phyloP scores from a whole-genome alignment of 306 rosid genomes.

The Inga oerstediana region DNA sequence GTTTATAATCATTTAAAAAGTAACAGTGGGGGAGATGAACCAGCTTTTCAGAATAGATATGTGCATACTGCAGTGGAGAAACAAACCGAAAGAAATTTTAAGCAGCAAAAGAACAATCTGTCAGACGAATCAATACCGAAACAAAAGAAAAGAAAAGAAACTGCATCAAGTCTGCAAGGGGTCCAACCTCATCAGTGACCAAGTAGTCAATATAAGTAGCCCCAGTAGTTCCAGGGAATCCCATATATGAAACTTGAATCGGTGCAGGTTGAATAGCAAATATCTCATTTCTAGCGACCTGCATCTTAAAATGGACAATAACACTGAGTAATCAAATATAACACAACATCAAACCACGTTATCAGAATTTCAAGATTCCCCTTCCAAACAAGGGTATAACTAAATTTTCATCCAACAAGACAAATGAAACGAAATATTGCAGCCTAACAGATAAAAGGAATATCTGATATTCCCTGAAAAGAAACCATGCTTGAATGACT shows the following conservation, averaged over 20 bases:
- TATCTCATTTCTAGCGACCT: slow-evolving; percentile 82
- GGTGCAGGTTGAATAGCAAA: slow-evolving; percentile 92
- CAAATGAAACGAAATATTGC: background rate
- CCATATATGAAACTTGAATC: slow-evolving; percentile 98
- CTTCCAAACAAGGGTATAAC: background rate
- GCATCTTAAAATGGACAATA: slow-evolving; percentile 28
- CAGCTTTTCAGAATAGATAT: slow-evolving; percentile 94
- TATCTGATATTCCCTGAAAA: background rate
- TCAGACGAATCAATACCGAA: background rate
- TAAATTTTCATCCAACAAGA: background rate
- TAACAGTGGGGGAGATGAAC: slow-evolving; percentile 98
- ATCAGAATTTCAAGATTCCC: background rate
- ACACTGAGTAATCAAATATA: background rate
- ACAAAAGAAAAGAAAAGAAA: background rate
- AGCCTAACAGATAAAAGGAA: background rate
- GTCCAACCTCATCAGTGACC: slow-evolving; percentile 18
- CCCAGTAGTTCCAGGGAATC: slow-evolving; percentile 98
- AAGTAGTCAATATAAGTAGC: slow-evolving; percentile 44
- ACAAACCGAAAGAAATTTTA: slow-evolving; percentile 1
- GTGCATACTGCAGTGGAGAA: slow-evolving; percentile 62
- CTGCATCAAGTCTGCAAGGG: background rate
- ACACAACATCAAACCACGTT: background rate
- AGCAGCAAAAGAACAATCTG: background rate
- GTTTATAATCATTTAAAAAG: slow-evolving; percentile 96
- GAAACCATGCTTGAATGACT: background rate